A percentile compares a stretch with the other conserved stretches of the same genome.
phyloP scores from a whole-genome alignment of 2,329 filamentous ascomycete genomes.

The Penicillium griseofulvum region DNA sequence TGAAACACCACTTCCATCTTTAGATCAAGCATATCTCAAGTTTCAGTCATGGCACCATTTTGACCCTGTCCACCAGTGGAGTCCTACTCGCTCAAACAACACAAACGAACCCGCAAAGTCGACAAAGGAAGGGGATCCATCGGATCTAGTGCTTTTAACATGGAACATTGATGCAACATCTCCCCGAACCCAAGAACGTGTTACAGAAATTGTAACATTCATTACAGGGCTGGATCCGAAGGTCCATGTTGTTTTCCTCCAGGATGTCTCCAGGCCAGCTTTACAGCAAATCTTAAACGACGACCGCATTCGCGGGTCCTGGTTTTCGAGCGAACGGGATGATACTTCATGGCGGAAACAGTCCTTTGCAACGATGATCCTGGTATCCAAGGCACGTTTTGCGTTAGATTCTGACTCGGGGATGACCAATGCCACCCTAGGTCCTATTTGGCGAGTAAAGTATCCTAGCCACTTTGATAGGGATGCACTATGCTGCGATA shows the following conservation, averaged over 20 bases:
- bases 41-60: too few species aligned
- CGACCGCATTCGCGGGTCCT: slow-evolving; percentile 8
- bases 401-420: slow-evolving; percentile 8
- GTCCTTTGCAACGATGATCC: slow-evolving; percentile 21
- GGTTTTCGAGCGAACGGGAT: slow-evolving; percentile 10
- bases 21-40: too few species aligned
- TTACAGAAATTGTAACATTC: slow-evolving; percentile 8
- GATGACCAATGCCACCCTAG: slow-evolving; percentile 20
- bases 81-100: too few species aligned
- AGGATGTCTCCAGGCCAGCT: slow-evolving; percentile 13
- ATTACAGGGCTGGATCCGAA: background rate
- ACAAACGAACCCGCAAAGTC: too few species aligned
- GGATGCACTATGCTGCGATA: slow-evolving; percentile 11
- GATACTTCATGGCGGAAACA: slow-evolving; percentile 21
- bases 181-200: slow-evolving; percentile 4
- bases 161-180: slow-evolving; percentile 16
- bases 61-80: too few species aligned
- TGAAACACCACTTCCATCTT: too few species aligned
- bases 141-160: slow-evolving; percentile 7
- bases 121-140: background rate
- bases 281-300: slow-evolving; percentile 10
- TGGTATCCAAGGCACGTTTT: slow-evolving; percentile 1
- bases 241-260: slow-evolving; percentile 12
- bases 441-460: slow-evolving; percentile 33
- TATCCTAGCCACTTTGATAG: slow-evolving; percentile 29